Percentiles rank a stretch among this genome's conserved stretches.
phyloP scores from a whole-genome alignment of 352 stramenopile genomes.

The Globisporangium parvum region DNA sequence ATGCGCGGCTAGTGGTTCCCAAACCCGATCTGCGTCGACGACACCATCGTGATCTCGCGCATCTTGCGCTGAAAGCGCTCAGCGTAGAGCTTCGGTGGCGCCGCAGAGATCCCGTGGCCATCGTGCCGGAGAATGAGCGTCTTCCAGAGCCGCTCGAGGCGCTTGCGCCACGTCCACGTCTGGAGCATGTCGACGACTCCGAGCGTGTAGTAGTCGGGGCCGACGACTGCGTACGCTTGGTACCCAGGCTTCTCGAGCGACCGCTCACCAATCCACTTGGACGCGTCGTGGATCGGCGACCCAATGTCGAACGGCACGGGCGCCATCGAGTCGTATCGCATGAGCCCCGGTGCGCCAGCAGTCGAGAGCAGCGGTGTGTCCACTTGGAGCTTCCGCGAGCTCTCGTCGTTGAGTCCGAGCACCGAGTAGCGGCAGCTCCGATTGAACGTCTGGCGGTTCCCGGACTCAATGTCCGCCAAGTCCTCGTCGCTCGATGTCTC shows the following conservation, averaged over 20 bases:
- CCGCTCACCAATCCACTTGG: slow-evolving; percentile 53
- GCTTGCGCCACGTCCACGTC: slow-evolving; percentile 83
- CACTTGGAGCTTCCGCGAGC: slow-evolving; percentile 18
- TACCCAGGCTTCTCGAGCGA: slow-evolving; percentile 62
- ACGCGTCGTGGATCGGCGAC: slow-evolving; percentile 12
- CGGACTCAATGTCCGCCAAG: slow-evolving; percentile 45
- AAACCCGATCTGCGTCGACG: slow-evolving; percentile 43
- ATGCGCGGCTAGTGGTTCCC: slow-evolving; percentile 19
- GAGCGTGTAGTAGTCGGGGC: slow-evolving; percentile 84
- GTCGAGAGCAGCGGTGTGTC: slow-evolving; percentile 40
- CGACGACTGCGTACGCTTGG: slow-evolving; percentile 67
- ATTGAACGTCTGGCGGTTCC: slow-evolving; percentile 46
- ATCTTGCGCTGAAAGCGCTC: slow-evolving; percentile 81
- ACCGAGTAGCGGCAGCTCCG: slow-evolving; percentile 74
- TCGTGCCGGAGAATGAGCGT: slow-evolving; percentile 68
- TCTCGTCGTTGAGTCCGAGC: slow-evolving; percentile 42
- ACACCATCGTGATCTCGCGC: slow-evolving; percentile 81
- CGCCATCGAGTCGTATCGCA: slow-evolving; percentile 48
- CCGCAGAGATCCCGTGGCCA: slow-evolving; percentile 67
- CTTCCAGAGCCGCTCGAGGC: slow-evolving; percentile 82
- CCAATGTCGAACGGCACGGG: slow-evolving; percentile 28
- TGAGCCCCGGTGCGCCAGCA: slow-evolving; percentile 1
- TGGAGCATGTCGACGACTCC: slow-evolving; percentile 90
- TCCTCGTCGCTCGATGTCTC: slow-evolving; percentile 45
- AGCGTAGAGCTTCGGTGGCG: slow-evolving; percentile 65